Base-by-base conservation (phyloP, 2,329 filamentous ascomycete species). In the Chaetomium sp. region DNA sequence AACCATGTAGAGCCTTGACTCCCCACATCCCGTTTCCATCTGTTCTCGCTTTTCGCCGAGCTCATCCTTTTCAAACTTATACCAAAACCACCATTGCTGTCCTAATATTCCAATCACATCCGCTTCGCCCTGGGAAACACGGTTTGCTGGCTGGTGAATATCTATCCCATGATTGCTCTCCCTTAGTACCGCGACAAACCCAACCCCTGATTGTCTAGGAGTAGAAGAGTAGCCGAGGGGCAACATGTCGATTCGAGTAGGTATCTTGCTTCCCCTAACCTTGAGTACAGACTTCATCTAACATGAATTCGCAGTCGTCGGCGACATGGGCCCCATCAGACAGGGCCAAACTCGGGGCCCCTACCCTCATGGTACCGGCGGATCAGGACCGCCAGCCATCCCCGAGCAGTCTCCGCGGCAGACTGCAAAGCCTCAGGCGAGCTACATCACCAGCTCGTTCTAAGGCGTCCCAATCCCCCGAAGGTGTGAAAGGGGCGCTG, bases 401-500 rank as follows among this genome's bases (percentile, higher is more conserved):
- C 5, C 60, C 65, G 7, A 63, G 35, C 45, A 62, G 63, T 21
- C 47, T 67, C 25, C 65, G 65, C 7, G 65, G 65, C n/a, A 62
- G 62, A 45, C 35, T 67, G 4, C 65, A 67, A 19, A 67, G 65
- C 50, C 57, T 67, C 19, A 49, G 65, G 12, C 63, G 65, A 27
- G 56, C 62, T 3, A 61, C 65, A 9, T 66, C 65, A 19, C 65
- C 65, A 23, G 45, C 64, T 4, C 55, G 62, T 13, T 57, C 65
- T 42, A 67, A 67, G 33, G 59, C 62, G 6, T 63, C 65, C 16
- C 61, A 63, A 10, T 67, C 62, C 27, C 62, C 62, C 4, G 65
- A 67, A 1, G 60, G 57, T 13, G 19, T 54, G 2, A 67, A 65
- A 35, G 74, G 72, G 8, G 67, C 69, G 1, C 64, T 72, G 0